Evolutionary conservation across 2,329 filamentous ascomycete species (phyloP).

Genomic region (Xylaria sp.): DNA sequence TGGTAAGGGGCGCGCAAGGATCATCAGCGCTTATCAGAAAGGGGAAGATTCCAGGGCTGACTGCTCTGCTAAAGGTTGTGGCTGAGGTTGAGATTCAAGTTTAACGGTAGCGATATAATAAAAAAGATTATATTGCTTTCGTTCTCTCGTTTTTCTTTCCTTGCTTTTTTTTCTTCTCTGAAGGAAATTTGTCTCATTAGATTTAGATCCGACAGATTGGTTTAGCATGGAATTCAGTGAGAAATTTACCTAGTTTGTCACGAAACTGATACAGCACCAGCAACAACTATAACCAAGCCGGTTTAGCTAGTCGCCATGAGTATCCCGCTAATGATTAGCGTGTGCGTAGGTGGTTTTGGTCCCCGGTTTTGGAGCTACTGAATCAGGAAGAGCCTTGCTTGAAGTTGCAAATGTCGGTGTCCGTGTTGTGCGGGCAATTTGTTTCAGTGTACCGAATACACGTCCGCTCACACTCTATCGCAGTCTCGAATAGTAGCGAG

Average conservation of each 20-base stretch:
- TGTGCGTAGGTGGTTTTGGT: neutral
- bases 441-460: conserved; percentile 21
- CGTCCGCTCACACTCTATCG: conserved; percentile 5
- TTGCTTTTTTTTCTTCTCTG: conserved; percentile 3
- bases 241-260: conserved; percentile 7
- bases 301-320: neutral
- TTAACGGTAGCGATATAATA: neutral
- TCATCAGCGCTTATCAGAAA: conserved; percentile 40
- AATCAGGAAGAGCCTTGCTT: conserved; percentile 26
- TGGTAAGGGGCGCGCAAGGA: conserved; percentile 28
- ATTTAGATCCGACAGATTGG: neutral
- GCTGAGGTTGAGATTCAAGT: conserved; percentile 6
- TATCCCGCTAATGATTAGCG: conserved; percentile 23
- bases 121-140: neutral
- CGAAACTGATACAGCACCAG: conserved; percentile 9
- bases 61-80: conserved; percentile 1
- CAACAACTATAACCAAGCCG: neutral
- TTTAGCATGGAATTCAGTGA: conserved; percentile 1
- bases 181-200: conserved; percentile 10
- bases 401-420: conserved; percentile 25
- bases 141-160: neutral
- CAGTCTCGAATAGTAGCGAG: neutral
- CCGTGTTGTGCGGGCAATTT: conserved; percentile 2
- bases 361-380: neutral
- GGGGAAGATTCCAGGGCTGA: conserved; percentile 15